These are phyloP conservation scores for Oenanthe javanica DNA, from an alignment of 140 eudicot species.

Conservation along the genomic window DNA sequence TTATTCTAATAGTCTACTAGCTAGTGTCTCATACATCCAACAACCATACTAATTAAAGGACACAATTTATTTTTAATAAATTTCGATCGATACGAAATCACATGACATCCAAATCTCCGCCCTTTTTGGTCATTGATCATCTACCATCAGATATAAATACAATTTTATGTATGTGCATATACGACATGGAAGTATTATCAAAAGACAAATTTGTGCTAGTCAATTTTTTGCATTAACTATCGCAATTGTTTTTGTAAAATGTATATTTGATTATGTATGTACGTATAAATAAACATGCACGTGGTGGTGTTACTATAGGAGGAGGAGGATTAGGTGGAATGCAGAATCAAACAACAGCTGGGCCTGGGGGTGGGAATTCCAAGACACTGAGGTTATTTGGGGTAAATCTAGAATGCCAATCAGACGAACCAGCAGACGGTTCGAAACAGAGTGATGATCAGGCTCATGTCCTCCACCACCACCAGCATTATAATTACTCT, in stretches of 20 bases:
- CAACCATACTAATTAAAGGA: background rate
- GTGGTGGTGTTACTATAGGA: slow-evolving; percentile 3
- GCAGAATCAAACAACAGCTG: slow-evolving; percentile 12
- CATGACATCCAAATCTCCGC: background rate
- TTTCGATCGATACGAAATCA: background rate
- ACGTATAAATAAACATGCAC: background rate
- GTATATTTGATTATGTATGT: background rate
- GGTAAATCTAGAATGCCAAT: slow-evolving; percentile 56
- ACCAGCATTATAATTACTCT: slow-evolving; percentile 19
- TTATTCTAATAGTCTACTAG: background rate
- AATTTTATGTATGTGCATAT: background rate
- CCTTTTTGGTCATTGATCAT: background rate
- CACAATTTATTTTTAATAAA: background rate
- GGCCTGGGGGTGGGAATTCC: slow-evolving; percentile 39
- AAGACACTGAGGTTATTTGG: slow-evolving; percentile 65
- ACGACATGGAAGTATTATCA: background rate
- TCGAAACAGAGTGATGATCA: slow-evolving; percentile 31
- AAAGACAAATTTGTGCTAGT: background rate
- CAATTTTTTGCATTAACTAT: background rate
- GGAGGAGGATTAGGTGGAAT: background rate
- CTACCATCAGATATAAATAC: background rate
- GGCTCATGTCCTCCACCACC: slow-evolving; percentile 29
- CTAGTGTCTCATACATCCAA: background rate
- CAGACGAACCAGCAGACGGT: slow-evolving; percentile 42
- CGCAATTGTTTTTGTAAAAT: background rate